Evolutionary conservation across 306 rosid genomes (phyloP).

Genomic region (Cucumis cinereus): DNA sequence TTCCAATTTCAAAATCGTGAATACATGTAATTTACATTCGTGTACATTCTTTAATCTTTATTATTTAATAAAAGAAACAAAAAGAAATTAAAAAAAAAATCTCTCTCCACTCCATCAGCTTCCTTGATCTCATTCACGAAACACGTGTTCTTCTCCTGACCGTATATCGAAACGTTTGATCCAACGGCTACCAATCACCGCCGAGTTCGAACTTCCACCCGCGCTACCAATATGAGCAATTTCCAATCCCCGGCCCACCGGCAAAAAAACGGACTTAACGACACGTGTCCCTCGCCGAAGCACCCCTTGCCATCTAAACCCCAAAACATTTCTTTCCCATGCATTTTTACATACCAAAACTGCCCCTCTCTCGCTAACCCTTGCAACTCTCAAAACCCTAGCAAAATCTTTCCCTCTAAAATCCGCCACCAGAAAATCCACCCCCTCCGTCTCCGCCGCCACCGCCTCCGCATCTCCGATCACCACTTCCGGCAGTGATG

Average conservation of each 20-base stretch:
- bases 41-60: background rate
- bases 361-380: slow-evolving; percentile 44
- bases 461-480: slow-evolving; percentile 34
- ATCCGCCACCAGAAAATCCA: slow-evolving; percentile 78
- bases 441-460: slow-evolving; percentile 14
- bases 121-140: slow-evolving; percentile 23
- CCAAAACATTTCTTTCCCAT: slow-evolving; percentile 24
- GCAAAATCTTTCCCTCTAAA: slow-evolving; percentile 43
- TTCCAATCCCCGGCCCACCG: slow-evolving; percentile 75
- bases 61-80: background rate
- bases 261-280: slow-evolving; percentile 59
- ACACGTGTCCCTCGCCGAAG: slow-evolving; percentile 58
- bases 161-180: slow-evolving; percentile 45
- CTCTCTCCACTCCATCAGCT: background rate
- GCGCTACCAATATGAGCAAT: slow-evolving; percentile 69
- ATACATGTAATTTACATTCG: slow-evolving; percentile 1
- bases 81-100: no score
- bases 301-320: slow-evolving; percentile 43
- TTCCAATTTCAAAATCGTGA: background rate
- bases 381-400: slow-evolving; percentile 42
- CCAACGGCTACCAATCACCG: slow-evolving; percentile 53
- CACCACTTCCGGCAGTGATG: slow-evolving; percentile 35
- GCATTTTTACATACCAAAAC: slow-evolving; percentile 77
- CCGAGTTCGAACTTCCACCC: background rate
- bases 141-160: slow-evolving; percentile 76